Conservation (phyloP, 768 basidiomycete species). For the Trametes elegans region DNA sequence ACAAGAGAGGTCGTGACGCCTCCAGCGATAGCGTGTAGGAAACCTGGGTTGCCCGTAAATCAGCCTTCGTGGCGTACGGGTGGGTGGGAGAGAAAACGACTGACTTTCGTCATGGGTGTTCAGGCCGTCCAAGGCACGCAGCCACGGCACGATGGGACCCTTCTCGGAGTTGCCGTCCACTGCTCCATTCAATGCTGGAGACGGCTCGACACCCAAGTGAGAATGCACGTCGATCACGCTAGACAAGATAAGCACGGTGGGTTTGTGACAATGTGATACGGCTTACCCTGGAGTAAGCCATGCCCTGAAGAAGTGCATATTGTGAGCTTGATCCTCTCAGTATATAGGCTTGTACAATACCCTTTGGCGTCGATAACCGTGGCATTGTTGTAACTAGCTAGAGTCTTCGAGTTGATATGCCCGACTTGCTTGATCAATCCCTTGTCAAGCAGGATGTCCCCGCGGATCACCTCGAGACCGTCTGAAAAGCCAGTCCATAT, state of each 20-base stretch:
- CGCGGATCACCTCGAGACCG: slow-evolving; percentile 56
- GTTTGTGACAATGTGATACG: neutral
- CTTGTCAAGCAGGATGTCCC: slow-evolving; percentile 59
- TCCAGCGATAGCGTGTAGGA: slow-evolving; percentile 57
- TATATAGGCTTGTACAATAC: neutral
- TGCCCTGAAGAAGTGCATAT: slow-evolving; percentile 35
- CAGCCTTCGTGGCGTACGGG: no score
- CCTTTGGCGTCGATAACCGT: slow-evolving; percentile 50
- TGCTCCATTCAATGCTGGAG: slow-evolving; percentile 35
- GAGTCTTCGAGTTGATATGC: slow-evolving; percentile 2
- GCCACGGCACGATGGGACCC: slow-evolving; percentile 55
- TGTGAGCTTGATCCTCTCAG: neutral
- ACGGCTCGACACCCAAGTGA: slow-evolving; percentile 45
- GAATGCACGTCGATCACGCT: slow-evolving; percentile 58
- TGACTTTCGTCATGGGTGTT: slow-evolving; percentile 66
- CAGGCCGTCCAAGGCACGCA: slow-evolving; percentile 68
- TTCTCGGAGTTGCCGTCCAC: slow-evolving; percentile 56
- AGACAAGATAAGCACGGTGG: neutral
- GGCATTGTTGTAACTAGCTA: slow-evolving; percentile 19
- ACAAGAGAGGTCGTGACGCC: slow-evolving; percentile 74
- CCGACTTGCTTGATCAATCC: slow-evolving; percentile 64
- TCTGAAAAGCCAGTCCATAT: slow-evolving; percentile 72
- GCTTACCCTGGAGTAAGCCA: slow-evolving; percentile 64
- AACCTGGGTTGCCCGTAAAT: no score
- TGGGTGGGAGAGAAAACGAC: neutral